Evolutionary conservation across 1,284 basidiomycete species (phyloP), one percentile per base, ranked within the genome.

Genomic region (Leccinum variabile): DNA sequence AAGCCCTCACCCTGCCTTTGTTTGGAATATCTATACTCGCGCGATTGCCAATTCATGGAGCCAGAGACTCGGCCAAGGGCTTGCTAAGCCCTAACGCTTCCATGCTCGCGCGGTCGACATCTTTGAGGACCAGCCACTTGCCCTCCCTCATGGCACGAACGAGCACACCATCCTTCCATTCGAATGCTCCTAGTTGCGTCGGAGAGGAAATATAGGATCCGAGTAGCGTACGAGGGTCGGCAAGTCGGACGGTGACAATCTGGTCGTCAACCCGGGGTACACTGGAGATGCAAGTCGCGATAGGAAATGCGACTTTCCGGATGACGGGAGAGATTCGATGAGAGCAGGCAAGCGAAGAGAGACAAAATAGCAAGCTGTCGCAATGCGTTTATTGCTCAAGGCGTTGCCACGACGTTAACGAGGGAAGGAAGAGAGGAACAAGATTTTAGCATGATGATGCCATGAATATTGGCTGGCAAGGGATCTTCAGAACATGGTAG

Each of bases 141-240:
- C 97, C 97, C 67, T 93, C 88, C 50, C 88, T 85, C 80, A 99
- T 91, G 0, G 97, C 92, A 54, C 92, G 91, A 6, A 97, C 89
- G 54, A 99, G 81, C 0, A 96, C 91, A 11, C 97, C 97, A 68
- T 99, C 96, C 74, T 92, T 92, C 92, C 96, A 99, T 71, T 97
- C 94, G 69, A 99, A 99, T 0, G 89, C 89, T 10, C 97, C 97
- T 0, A 94, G 90, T 46, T 87, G 85, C 1, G 85, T 89, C 0
- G 91, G 82, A 0, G 96, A 98, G 1, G 97, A 97, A 3, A 95
- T 82, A 65, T 98, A 97, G 2, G 95, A 97, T 6, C 97, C 97
- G 37, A 99, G 84, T 1, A 99, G 84, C 1, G 95, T 91, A 56
- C 97, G 93, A 39, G 97, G 91, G 69, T 97, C 96, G 5, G 95